These are phyloP conservation scores for Backusella mclennaniae DNA, from an alignment of 192 early-diverging fungal genomes.

Conservation along the genomic window DNA sequence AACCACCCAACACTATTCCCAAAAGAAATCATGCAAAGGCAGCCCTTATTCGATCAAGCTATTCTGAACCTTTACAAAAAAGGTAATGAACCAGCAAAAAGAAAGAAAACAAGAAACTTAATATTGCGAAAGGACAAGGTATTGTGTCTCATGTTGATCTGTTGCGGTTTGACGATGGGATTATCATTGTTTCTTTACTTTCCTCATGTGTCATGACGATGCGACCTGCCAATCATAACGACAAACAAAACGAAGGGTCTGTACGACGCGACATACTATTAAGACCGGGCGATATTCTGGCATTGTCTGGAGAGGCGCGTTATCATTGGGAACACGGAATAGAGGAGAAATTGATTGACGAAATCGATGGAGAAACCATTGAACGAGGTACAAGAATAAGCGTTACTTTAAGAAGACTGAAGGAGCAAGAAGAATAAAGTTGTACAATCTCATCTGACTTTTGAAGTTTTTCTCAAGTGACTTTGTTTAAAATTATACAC, in stretches of 20 bases:
- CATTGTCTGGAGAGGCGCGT: constrained; percentile 39
- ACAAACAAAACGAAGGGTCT: not conserved
- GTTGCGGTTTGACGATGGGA: constrained; percentile 50
- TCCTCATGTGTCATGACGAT: constrained; percentile 52
- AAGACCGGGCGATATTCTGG: constrained; percentile 42
- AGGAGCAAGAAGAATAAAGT: not conserved
- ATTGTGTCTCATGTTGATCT: constrained; percentile 51
- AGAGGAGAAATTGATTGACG: constrained; percentile 32
- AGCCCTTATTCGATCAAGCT: constrained; percentile 52
- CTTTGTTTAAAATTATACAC: not conserved
- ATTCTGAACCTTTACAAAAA: constrained; percentile 48
- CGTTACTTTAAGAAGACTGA: constrained; percentile 42
- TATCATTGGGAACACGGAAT: constrained; percentile 55
- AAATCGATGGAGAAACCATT: constrained; percentile 26
- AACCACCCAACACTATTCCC: constrained; percentile 23
- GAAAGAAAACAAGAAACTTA: not conserved
- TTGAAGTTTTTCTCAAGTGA: not conserved
- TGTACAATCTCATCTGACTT: not conserved
- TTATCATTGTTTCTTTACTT: constrained; percentile 45
- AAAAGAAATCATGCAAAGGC: constrained; percentile 17
- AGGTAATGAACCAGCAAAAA: constrained; percentile 17
- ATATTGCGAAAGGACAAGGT: constrained; percentile 36
- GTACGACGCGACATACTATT: constrained; percentile 29
- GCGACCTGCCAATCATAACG: constrained; percentile 26
- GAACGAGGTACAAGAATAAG: constrained; percentile 45